A percentile compares a stretch with the other conserved stretches of the same genome.
phyloP scores from a whole-genome alignment of 495 filamentous ascomycete genomes.

The Cudoniella acicularis region DNA sequence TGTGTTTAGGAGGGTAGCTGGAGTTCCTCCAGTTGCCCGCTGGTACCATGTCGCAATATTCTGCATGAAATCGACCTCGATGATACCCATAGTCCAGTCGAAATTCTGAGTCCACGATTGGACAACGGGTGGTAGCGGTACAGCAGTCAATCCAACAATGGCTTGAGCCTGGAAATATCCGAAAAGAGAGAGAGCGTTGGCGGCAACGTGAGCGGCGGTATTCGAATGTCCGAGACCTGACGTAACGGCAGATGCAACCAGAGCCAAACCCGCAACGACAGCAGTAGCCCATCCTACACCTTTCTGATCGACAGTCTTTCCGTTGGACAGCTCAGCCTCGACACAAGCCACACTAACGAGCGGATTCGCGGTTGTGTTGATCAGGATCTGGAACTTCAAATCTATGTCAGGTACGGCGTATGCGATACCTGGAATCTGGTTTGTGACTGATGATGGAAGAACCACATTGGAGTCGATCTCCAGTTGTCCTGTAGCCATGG shows the following conservation, averaged over 20 bases:
- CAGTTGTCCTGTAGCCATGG: conserved; percentile 86
- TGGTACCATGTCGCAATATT: conserved; percentile 94
- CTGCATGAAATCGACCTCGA: conserved; percentile 83
- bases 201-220: conserved; percentile 91
- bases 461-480: conserved; percentile 65
- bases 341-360: conserved; percentile 75
- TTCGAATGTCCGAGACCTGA: conserved; percentile 89
- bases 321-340: conserved; percentile 84
- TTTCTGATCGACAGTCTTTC: conserved; percentile 86
- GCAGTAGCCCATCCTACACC: conserved; percentile 88
- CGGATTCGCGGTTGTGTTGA: conserved; percentile 60
- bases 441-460: conserved; percentile 52
- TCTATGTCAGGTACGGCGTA: conserved; percentile 93
- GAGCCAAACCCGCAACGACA: conserved; percentile 76
- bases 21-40: conserved; percentile 83
- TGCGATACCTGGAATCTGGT: conserved; percentile 74
- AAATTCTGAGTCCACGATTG: conserved; percentile 97
- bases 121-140: conserved; percentile 86
- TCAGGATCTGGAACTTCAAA: conserved; percentile 74
- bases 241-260: conserved; percentile 78
- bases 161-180: conserved; percentile 96
- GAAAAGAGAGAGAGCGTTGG: conserved; percentile 89
- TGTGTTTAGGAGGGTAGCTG: conserved; percentile 72
- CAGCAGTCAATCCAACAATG: conserved; percentile 84
- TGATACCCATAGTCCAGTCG: conserved; percentile 98